Percentiles rank a stretch among this genome's conserved stretches.
Conservation (phyloP, 148 eudicot species). For the Heliosperma pusillum region DNA sequence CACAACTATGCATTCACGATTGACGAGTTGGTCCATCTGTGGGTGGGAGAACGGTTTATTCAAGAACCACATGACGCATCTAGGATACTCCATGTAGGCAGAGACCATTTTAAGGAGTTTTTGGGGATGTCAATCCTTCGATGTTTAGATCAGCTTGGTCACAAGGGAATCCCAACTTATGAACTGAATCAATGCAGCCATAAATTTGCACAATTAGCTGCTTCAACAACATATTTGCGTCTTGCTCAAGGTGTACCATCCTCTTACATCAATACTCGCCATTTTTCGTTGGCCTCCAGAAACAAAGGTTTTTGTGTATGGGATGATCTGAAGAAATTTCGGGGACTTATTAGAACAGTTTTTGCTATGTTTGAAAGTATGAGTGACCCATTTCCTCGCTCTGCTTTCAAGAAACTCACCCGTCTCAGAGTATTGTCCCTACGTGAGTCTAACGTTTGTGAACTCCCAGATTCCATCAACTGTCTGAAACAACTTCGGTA, state of each 20-base stretch:
- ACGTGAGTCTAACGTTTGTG: background rate
- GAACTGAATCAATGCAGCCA: background rate
- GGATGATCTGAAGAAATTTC: background rate
- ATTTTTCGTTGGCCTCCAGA: background rate
- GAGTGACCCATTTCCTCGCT: background rate
- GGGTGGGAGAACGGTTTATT: slow-evolving; percentile 14
- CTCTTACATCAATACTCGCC: background rate
- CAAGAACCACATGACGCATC: too few relatives aligned
- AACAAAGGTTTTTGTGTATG: background rate
- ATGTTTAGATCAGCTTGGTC: background rate
- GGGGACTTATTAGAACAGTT: background rate
- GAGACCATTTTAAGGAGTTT: background rate
- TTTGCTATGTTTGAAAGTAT: background rate
- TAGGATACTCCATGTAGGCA: background rate
- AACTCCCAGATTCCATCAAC: slow-evolving; percentile 10
- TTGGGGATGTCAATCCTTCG: background rate
- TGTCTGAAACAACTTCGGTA: background rate
- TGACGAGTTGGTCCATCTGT: background rate
- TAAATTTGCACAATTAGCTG: background rate
- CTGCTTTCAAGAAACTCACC: background rate
- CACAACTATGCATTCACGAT: background rate
- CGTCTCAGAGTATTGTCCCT: too few relatives aligned
- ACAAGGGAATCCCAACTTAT: background rate
- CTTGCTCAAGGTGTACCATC: background rate
- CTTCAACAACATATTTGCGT: background rate